Base-by-base conservation (phyloP, 768 basidiomycete genomes). In the Mycena leptocephala region DNA sequence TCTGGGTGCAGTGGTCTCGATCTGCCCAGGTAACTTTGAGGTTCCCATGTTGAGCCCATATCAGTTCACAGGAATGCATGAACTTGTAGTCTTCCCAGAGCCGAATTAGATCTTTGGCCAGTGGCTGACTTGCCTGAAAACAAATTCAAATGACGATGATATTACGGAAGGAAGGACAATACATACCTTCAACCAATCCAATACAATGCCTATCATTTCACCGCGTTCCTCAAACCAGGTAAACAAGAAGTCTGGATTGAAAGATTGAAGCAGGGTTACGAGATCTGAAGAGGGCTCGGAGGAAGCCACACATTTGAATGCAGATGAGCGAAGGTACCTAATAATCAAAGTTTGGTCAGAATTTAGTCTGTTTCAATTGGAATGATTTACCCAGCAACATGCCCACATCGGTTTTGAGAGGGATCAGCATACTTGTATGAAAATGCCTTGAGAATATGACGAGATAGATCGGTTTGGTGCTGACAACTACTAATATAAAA, bases 131-230 rank as follows among this genome's bases (percentile, higher is more conserved):
- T n/a, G 18, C 1, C 68, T 59, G n/a, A 39, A 3, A 1, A 9
- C 26, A n/a, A 11, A 43, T 51, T 9, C 22, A 43, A 51, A 4
- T 22, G 24, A 48, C 3, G 3, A 51, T 33, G 9, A 53, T n/a
- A n/a, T n/a, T n/a, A 16, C n/a, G 3, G 11, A 51, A 55, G 28
- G 9, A 39, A 32, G 16, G n/a, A 26, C 32, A 7, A 2, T 35
- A 56, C 37, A 8, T 26, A 69, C 67, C 28, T 58, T 58, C 32
- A 67, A 53, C 68, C 41, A 70, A 18, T 39, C 39, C 28, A 69
- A 32, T 4, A 69, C 22, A 9, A 43, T 18, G 16, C 9, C 41
- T 4, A 43, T 13, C 22, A 51, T 24, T 51, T 22, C 22, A 43
- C n/a, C n/a, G n/a, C 5, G 5, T 6, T 20, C 13, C 4, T 20